Conservation (phyloP, 192 early-diverging fungal genomes). For the Linnemannia exigua region DNA sequence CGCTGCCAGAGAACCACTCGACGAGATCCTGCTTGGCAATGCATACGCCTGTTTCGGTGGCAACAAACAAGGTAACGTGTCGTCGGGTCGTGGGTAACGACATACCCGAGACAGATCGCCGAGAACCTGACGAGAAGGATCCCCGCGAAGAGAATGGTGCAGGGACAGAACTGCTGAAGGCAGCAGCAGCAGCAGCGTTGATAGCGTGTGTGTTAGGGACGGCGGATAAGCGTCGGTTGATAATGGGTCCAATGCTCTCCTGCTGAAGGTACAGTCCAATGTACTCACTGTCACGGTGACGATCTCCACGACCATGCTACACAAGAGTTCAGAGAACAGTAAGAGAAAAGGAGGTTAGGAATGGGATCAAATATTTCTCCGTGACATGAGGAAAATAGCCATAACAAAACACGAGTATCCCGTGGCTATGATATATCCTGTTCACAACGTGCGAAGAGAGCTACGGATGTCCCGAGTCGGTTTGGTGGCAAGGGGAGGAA, state of each 20-base stretch:
- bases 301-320: slow-evolving; percentile 56
- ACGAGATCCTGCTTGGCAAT: slow-evolving; percentile 47
- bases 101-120: slow-evolving; percentile 35
- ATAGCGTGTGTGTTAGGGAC: background rate
- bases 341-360: background rate
- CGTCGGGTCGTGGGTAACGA: slow-evolving; percentile 40
- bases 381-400: background rate
- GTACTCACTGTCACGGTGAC: slow-evolving; percentile 50
- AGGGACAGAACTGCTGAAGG: slow-evolving; percentile 25
- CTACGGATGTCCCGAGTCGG: background rate
- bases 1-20: slow-evolving; percentile 54
- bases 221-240: slow-evolving; percentile 25
- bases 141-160: slow-evolving; percentile 18
- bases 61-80: slow-evolving; percentile 49
- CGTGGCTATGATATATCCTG: background rate
- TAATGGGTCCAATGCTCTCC: slow-evolving; percentile 13
- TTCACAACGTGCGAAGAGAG: background rate
- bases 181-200: background rate
- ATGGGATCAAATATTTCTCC: background rate
- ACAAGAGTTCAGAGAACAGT: background rate
- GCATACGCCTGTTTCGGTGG: slow-evolving; percentile 43
- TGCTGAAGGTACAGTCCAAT: slow-evolving; percentile 52
- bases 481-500: background rate
- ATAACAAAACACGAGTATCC: background rate
- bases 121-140: slow-evolving; percentile 32